These are phyloP conservation scores for Citrus sp. DNA, from an alignment of 345 rosid species.

Conservation along the genomic window DNA sequence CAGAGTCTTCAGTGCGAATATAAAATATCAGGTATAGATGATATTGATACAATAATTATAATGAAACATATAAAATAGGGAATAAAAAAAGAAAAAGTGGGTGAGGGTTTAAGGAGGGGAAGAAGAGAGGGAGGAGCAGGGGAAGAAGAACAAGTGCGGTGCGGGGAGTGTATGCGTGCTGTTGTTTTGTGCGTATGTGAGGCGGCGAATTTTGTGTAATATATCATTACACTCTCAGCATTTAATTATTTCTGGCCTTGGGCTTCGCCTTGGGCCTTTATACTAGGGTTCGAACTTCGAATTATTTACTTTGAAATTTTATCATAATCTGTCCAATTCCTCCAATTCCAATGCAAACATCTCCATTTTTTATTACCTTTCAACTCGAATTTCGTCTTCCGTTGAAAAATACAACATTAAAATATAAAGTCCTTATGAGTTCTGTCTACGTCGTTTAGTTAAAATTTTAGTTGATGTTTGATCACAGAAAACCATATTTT, in stretches of 20 bases:
- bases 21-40: background rate
- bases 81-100: background rate
- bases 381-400: too few relatives aligned
- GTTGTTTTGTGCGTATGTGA: background rate
- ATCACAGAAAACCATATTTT: too few relatives aligned
- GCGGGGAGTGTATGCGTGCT: background rate
- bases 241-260: background rate
- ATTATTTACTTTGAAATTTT: background rate
- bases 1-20: background rate
- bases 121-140: too few relatives aligned
- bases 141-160: background rate
- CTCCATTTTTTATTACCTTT: too few relatives aligned
- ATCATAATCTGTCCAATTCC: too few relatives aligned
- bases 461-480: too few relatives aligned
- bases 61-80: background rate
- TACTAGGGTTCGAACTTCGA: background rate
- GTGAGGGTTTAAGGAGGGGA: constrained; percentile 18
- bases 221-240: background rate
- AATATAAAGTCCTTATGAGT: too few relatives aligned
- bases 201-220: constrained; percentile 15
- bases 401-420: too few relatives aligned
- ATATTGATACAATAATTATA: background rate
- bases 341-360: too few relatives aligned
- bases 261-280: background rate
- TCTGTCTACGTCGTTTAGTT: too few relatives aligned